Evolutionary conservation across 495 filamentous ascomycete species (phyloP).

Genomic region (Aspergillus carlsbadensis): DNA sequence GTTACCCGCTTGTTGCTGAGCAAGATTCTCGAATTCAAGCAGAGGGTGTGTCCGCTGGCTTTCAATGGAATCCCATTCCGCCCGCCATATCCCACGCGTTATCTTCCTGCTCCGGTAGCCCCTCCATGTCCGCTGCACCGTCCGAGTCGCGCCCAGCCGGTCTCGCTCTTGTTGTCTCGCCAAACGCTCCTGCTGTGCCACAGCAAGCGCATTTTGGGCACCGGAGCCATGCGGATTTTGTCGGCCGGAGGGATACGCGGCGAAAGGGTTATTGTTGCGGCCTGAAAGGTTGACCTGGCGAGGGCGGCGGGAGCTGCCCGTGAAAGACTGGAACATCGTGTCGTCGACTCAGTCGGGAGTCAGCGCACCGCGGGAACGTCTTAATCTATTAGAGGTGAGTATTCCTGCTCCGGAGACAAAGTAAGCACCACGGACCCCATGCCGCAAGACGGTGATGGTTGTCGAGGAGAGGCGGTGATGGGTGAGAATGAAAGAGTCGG

Average conservation of each 20-base stretch:
- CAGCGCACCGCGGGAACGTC: background rate
- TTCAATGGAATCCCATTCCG: conserved; percentile 63
- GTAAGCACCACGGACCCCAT: conserved; percentile 26
- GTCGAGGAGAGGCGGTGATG: background rate
- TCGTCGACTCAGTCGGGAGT: conserved; percentile 15
- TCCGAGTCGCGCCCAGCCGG: conserved; percentile 68
- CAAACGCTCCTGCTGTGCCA: conserved; percentile 80
- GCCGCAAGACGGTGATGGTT: conserved; percentile 20
- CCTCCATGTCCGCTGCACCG: conserved; percentile 82
- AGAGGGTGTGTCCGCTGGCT: conserved; percentile 18
- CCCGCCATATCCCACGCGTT: conserved; percentile 57
- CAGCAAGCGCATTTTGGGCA: conserved; percentile 72
- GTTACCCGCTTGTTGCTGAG: conserved; percentile 11
- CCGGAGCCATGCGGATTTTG: conserved; percentile 49
- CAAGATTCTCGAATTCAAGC: conserved; percentile 19
- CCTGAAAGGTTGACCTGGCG: conserved; percentile 95
- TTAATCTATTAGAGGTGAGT: background rate
- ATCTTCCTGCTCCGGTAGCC: conserved; percentile 64
- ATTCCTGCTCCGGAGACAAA: conserved; percentile 18
- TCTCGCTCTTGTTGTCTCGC: conserved; percentile 80
- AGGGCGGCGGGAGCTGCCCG: conserved; percentile 77
- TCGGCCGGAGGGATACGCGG: conserved; percentile 46
- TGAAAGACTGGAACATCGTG: conserved; percentile 87
- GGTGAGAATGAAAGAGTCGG: background rate
- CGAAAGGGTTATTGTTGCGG: conserved; percentile 74